Conservation (phyloP, 768 basidiomycete species). For the Mycena filopes region DNA sequence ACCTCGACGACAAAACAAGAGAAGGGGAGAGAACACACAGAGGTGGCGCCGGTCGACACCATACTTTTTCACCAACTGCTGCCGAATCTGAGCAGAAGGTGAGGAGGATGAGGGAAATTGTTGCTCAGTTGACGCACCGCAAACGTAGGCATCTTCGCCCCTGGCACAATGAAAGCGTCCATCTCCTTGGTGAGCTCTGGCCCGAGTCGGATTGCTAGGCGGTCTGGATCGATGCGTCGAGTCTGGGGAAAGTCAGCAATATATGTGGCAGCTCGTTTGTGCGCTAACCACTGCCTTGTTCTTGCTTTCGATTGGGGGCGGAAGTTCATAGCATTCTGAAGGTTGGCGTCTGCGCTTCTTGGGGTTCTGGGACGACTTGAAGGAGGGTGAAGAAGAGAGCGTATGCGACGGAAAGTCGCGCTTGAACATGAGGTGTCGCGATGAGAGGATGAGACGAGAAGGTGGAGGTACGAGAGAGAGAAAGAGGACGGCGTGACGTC, state of each 20-base stretch:
- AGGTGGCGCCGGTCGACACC: slow-evolving; percentile 37
- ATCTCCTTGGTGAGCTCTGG: slow-evolving; percentile 55
- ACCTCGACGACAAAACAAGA: no score
- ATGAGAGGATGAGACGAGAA: not conserved
- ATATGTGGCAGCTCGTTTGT: not conserved
- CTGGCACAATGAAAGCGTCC: slow-evolving; percentile 75
- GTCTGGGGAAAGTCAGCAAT: slow-evolving; percentile 10
- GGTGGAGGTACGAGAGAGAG: not conserved
- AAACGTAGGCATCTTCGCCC: slow-evolving; percentile 84
- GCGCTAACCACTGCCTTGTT: slow-evolving; percentile 15
- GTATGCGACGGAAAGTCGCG: slow-evolving; percentile 8
- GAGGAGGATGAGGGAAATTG: not conserved
- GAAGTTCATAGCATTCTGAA: slow-evolving; percentile 11
- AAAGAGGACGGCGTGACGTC: not conserved
- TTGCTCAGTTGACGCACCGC: slow-evolving; percentile 26
- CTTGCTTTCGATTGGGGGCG: slow-evolving; percentile 8
- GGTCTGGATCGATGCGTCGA: slow-evolving; percentile 29
- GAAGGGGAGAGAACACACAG: no score
- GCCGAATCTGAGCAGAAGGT: slow-evolving; percentile 20
- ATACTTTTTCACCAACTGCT: slow-evolving; percentile 27
- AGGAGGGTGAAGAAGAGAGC: slow-evolving; percentile 18
- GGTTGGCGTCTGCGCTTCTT: slow-evolving; percentile 25
- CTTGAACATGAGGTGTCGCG: slow-evolving; percentile 7
- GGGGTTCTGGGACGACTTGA: not conserved
- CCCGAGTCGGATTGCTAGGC: slow-evolving; percentile 30